These are phyloP conservation scores for Tulasnella sp. DNA, from an alignment of 768 basidiomycete species.

Conservation along the genomic window DNA sequence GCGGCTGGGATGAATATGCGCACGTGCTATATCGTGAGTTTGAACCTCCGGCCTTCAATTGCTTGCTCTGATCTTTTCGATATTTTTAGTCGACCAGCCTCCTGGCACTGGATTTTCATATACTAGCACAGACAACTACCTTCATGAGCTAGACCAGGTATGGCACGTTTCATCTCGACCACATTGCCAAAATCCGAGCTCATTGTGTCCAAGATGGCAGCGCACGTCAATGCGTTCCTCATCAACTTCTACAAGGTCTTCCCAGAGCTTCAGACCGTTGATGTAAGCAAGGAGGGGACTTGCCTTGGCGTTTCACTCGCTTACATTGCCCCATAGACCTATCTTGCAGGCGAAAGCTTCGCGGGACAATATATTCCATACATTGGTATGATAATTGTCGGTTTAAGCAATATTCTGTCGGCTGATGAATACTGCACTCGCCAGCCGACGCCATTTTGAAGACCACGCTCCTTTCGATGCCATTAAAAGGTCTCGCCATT, in stretches of 20 bases:
- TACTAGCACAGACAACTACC: constrained; percentile 80
- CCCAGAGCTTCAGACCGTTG: constrained; percentile 79
- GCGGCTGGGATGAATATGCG: constrained; percentile 97
- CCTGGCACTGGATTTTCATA: constrained; percentile 95
- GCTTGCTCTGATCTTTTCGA: background rate
- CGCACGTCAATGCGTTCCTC: constrained; percentile 82
- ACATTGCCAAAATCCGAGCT: constrained; percentile 18
- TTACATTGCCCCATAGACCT: constrained; percentile 62
- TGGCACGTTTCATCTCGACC: constrained; percentile 35
- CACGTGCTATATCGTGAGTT: constrained; percentile 89
- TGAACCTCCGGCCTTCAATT: constrained; percentile 15
- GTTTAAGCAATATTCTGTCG: background rate
- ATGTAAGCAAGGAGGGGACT: constrained; percentile 62
- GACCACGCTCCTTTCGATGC: constrained; percentile 58
- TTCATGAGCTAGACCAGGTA: constrained; percentile 76
- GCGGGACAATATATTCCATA: constrained; percentile 98
- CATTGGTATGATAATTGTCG: constrained; percentile 58
- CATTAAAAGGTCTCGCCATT: constrained; percentile 80
- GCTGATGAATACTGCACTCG: constrained; percentile 23
- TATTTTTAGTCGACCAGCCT: constrained; percentile 88
- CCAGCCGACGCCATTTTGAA: constrained; percentile 76
- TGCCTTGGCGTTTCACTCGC: background rate
- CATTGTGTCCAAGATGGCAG: constrained; percentile 58
- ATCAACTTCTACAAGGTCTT: constrained; percentile 88
- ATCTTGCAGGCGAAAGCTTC: constrained; percentile 93